Percentiles rank a stretch among this genome's conserved stretches.
Evolutionary conservation across 768 basidiomycete species (phyloP).

Genomic region (Pulveroboletus sp.): DNA sequence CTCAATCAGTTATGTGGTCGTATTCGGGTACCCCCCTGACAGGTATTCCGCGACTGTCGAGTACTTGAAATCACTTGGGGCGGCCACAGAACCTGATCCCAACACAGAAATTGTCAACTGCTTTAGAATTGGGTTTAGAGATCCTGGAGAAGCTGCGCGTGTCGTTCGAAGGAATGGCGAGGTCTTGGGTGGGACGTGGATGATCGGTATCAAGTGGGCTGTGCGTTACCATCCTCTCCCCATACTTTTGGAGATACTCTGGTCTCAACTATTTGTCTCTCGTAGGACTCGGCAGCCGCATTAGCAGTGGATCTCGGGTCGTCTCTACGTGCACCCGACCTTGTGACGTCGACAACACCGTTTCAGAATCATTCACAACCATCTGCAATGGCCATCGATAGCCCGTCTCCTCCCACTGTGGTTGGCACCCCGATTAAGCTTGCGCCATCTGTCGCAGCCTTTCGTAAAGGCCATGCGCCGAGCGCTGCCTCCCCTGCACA

Average conservation of each 20-base stretch:
- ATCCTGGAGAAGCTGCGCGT: slow-evolving; percentile 68
- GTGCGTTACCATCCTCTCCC: slow-evolving; percentile 41
- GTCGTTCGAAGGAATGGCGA: slow-evolving; percentile 84
- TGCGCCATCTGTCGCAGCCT: slow-evolving; percentile 69
- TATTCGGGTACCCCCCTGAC: slow-evolving; percentile 87
- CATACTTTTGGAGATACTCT: neutral
- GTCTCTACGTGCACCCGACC: slow-evolving; percentile 22
- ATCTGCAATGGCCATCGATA: slow-evolving; percentile 46
- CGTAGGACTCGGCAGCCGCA: slow-evolving; percentile 52
- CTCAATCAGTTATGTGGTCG: slow-evolving; percentile 59
- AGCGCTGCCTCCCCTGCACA: slow-evolving; percentile 19
- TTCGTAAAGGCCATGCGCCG: slow-evolving; percentile 45
- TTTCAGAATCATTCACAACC: slow-evolving; percentile 19
- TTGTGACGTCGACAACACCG: slow-evolving; percentile 4
- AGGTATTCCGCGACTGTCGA: slow-evolving; percentile 67
- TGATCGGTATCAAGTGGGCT: slow-evolving; percentile 85
- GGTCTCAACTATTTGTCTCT: neutral
- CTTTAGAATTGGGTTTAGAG: slow-evolving; percentile 72
- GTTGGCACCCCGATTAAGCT: slow-evolving; percentile 71
- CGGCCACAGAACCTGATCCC: slow-evolving; percentile 62
- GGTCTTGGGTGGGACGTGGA: slow-evolving; percentile 65
- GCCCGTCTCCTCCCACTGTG: slow-evolving; percentile 36
- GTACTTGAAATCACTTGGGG: slow-evolving; percentile 71
- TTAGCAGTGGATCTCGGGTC: slow-evolving; percentile 43
- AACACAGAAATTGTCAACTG: slow-evolving; percentile 72